Evolutionary conservation across 495 filamentous ascomycete genomes (phyloP).

Genomic region (Lasiosphaeriaceae sp.): DNA sequence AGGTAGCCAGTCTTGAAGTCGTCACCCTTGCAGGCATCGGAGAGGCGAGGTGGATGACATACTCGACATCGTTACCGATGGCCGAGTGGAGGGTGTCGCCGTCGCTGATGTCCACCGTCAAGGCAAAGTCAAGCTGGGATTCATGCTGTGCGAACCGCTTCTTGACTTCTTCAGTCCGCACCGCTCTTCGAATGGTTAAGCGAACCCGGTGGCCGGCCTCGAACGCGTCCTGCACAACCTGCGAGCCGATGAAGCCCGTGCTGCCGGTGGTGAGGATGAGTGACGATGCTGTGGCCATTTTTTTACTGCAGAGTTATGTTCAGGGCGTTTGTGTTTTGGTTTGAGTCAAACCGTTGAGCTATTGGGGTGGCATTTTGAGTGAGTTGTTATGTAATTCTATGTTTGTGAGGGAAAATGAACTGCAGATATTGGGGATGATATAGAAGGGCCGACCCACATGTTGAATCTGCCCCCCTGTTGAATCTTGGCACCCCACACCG

Average conservation of each 20-base stretch:
- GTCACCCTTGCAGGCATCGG: slow-evolving; percentile 12
- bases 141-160: neutral
- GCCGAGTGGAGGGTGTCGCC: slow-evolving; percentile 4
- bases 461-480: neutral
- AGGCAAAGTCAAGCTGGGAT: slow-evolving; percentile 10
- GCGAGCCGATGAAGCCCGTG: slow-evolving; percentile 38
- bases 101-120: slow-evolving; percentile 9
- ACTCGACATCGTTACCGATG: slow-evolving; percentile 6
- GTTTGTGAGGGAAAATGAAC: no score
- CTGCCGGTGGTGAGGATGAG: slow-evolving; percentile 31
- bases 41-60: slow-evolving; percentile 16
- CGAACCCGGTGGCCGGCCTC: slow-evolving; percentile 11
- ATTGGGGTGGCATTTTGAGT: no score
- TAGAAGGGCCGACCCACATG: neutral
- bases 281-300: neutral
- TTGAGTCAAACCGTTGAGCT: neutral
- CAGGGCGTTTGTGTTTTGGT: no score
- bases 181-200: slow-evolving; percentile 8
- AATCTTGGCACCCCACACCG: neutral
- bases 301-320: neutral
- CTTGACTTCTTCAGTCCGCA: slow-evolving; percentile 10
- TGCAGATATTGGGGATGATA: no score
- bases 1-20: slow-evolving; percentile 19
- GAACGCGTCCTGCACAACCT: slow-evolving; percentile 17
- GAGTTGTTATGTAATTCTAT: no score